Evolutionary conservation across 2,329 filamentous ascomycete genomes (phyloP), one percentile per base, ranked within the genome.

Genomic region (Didymella arachidicola): DNA sequence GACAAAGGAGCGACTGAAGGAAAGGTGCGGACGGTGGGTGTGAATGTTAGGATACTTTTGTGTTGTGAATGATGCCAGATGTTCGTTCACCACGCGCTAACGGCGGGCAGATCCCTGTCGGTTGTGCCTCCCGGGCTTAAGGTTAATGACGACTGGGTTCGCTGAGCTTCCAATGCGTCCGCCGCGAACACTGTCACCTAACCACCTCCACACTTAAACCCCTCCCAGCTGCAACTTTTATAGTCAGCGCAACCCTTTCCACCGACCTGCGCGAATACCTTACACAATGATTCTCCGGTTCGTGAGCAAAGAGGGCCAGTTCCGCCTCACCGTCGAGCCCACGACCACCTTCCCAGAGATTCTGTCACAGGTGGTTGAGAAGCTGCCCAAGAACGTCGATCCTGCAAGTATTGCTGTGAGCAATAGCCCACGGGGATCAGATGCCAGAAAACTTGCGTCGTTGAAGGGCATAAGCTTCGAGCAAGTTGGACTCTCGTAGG

Each of bases 271-370:
- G 22, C 16, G 26, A 8, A 14, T 11, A 38, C 19, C 25, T 7
- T 19, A 10, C 32, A 58, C 47, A 60, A 97, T 97, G 87, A 84
- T 97, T 72, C 83, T 97, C 56, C 87, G 93, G 77, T 91, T 97
- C 68, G 89, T 93, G 71, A 93, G 93, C 75, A 92, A 91, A 64
- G 93, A 97, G 81, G 95, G 95, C 81, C 95, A 95, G 83, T 89
- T 93, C 78, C 90, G 95, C 68, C 83, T 98, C 71, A 91, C 84
- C 50, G 86, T 96, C 67, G 88, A 93, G 68, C 86, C 89, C 49
- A 83, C 85, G 41, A 88, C 91, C 63, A 88, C 88, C 0, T 97
- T 98, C 75, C 74, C 82, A 19, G 80, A 84, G 8, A 79, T 88
- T 27, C 75, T 84, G 14, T 76, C 77, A 16, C 73, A 87, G 77